These are phyloP conservation scores for Lotmaria passim DNA, from an alignment of 208 protist species.

Conservation along the genomic window DNA sequence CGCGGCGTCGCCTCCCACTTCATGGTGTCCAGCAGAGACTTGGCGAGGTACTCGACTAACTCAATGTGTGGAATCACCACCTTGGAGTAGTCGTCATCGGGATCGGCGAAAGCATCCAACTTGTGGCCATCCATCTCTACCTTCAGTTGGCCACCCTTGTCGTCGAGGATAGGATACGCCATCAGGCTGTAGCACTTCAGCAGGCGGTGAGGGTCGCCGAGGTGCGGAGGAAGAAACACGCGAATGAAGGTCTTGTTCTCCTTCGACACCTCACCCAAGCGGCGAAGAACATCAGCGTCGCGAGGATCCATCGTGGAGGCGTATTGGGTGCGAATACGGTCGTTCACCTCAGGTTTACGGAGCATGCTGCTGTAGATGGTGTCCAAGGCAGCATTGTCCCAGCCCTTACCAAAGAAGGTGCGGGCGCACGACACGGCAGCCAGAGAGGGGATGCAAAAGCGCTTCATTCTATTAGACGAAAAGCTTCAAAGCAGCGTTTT, in stretches of 20 bases:
- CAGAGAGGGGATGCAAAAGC: slow-evolving; percentile 66
- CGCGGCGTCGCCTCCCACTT: slow-evolving; percentile 89
- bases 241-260: slow-evolving; percentile 91
- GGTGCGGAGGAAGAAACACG: slow-evolving; percentile 84
- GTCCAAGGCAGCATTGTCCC: slow-evolving; percentile 90
- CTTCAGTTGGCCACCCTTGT: slow-evolving; percentile 88
- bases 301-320: slow-evolving; percentile 88
- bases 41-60: slow-evolving; percentile 85
- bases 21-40: slow-evolving; percentile 87
- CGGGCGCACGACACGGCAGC: slow-evolving; percentile 50
- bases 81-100: slow-evolving; percentile 91
- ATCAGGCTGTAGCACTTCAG: slow-evolving; percentile 91
- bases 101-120: slow-evolving; percentile 87
- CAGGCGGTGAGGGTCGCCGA: slow-evolving; percentile 89
- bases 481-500: not conserved
- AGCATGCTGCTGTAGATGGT: slow-evolving; percentile 87
- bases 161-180: slow-evolving; percentile 91
- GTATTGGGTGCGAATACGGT: slow-evolving; percentile 80
- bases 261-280: slow-evolving; percentile 79
- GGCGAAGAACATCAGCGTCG: slow-evolving; percentile 81
- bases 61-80: slow-evolving; percentile 91
- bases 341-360: slow-evolving; percentile 89
- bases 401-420: slow-evolving; percentile 91
- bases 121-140: slow-evolving; percentile 86
- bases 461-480: slow-evolving; percentile 68